phyloP scores from a whole-genome alignment of 176 grass and related monocot genomes.

The Thinopyrum elongatum region DNA sequence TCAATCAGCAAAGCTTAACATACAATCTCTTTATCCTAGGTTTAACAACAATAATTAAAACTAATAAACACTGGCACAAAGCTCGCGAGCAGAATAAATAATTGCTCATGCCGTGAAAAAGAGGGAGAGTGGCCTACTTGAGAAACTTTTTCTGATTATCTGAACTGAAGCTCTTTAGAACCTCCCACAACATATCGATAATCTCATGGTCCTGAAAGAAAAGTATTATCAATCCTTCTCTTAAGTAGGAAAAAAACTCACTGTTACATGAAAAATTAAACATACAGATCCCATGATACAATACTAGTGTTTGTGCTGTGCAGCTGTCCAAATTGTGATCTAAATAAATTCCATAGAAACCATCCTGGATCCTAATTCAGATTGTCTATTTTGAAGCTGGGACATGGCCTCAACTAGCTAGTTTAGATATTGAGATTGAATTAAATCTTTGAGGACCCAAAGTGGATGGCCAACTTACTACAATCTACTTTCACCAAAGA shows the following conservation, averaged over 20 bases:
- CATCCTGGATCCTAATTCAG: neutral
- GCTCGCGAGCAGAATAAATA: neutral
- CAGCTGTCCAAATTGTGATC: neutral
- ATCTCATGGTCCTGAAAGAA: slow-evolving; percentile 84
- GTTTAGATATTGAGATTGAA: slow-evolving; percentile 1
- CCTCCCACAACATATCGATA: slow-evolving; percentile 93
- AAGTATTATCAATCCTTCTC: slow-evolving; percentile 5
- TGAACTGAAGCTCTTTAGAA: slow-evolving; percentile 78
- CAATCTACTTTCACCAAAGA: neutral
- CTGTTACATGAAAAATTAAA: neutral
- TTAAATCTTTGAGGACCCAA: neutral
- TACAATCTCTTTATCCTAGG: neutral
- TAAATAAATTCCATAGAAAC: neutral
- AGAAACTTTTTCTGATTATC: slow-evolving; percentile 94
- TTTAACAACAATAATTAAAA: neutral
- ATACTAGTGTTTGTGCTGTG: neutral
- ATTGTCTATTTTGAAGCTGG: neutral
- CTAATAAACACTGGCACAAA: neutral
- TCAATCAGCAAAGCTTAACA: neutral
- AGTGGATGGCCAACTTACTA: neutral
- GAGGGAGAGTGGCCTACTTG: slow-evolving; percentile 52
- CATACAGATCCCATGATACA: neutral
- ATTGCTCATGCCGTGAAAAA: neutral
- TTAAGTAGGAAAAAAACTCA: neutral
- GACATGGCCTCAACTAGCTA: neutral